Base-by-base conservation (phyloP, 495 filamentous ascomycete genomes). In the Neurospora sp. region DNA sequence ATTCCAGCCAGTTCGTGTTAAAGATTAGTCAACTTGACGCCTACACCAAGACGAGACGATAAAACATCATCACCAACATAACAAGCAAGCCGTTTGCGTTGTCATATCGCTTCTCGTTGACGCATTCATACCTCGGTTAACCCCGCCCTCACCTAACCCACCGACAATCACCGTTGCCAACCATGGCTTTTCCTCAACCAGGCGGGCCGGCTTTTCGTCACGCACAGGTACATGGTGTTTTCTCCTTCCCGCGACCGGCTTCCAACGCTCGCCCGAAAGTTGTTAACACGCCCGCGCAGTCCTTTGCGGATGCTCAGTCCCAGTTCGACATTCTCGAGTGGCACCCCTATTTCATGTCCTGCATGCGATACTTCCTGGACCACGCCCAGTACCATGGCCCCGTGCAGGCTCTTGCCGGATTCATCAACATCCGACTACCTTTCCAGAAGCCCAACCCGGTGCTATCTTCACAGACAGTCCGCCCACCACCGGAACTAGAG, bases 261-360 rank as follows among this genome's bases (percentile, higher is more conserved):
- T 31, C 23, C 23, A 54, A 42, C 69, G 27, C 48, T 72, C 44
- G 70, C 6, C 31, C 48, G 18, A 27, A 39, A 66, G 54, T 66
- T 48, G 44, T 48, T 66, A 66, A 66, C 54, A 66, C 54, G 54
- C 27, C 41, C 39, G 40, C 66, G 48, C 72, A 79, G 78, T 79
- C 82, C 38, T 83, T 85, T 48, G 74, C 81, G 70, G 81, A 84
- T 69, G 76, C 78, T 37, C 78, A 82, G 54, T 93, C 93, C 81
- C 78, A 82, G 59, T 93, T 94, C 80, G 95, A 97, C 81, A 91
- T 98, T 73, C 89, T 98, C 80, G 92, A 93, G 73, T 99, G 96
- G 96, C 92, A 97, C 78, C 93, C 94, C 18, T 89, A 91, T 70
- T 97, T 97, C 82, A 93, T 95, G 80, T 93, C 89, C 76, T 99